Conservation (phyloP, 139 green algal species). For the Closterium sp. region DNA sequence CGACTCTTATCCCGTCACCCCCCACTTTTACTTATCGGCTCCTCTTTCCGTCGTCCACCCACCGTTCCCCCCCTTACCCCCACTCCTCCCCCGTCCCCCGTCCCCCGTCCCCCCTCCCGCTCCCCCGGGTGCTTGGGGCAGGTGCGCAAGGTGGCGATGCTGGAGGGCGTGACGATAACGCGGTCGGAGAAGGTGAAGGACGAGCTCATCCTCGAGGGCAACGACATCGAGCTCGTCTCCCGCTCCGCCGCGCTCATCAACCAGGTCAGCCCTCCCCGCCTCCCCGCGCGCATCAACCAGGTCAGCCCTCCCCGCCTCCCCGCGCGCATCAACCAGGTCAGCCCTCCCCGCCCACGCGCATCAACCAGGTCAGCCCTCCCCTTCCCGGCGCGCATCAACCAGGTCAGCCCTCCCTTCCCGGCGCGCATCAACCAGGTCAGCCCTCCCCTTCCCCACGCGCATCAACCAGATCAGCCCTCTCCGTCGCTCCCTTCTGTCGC, state of each 20-base stretch:
- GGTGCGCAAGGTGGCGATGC: conserved; percentile 90
- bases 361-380: background rate
- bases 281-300: too few relatives aligned
- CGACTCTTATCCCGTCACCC: too few relatives aligned
- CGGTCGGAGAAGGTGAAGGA: conserved; percentile 89
- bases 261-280: conserved; percentile 57
- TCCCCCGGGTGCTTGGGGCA: conserved; percentile 30
- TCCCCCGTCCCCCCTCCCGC: background rate
- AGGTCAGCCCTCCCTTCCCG: too few relatives aligned
- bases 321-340: background rate
- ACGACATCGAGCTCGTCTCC: conserved; percentile 93
- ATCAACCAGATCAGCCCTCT: background rate
- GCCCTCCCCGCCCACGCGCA: background rate
- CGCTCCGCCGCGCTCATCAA: conserved; percentile 84
- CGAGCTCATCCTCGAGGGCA: conserved; percentile 90
- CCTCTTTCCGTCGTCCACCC: background rate
- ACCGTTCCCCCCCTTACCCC: background rate
- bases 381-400: too few relatives aligned
- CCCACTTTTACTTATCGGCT: background rate
- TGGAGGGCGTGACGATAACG: conserved; percentile 76
- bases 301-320: background rate
- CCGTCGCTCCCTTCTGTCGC: background rate
- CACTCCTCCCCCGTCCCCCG: background rate
- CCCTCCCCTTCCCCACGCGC: too few relatives aligned
- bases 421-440: background rate